Evolutionary conservation across 768 basidiomycete genomes (phyloP), one percentile per base, ranked within the genome.

Genomic region (Mrakia blollopis): DNA sequence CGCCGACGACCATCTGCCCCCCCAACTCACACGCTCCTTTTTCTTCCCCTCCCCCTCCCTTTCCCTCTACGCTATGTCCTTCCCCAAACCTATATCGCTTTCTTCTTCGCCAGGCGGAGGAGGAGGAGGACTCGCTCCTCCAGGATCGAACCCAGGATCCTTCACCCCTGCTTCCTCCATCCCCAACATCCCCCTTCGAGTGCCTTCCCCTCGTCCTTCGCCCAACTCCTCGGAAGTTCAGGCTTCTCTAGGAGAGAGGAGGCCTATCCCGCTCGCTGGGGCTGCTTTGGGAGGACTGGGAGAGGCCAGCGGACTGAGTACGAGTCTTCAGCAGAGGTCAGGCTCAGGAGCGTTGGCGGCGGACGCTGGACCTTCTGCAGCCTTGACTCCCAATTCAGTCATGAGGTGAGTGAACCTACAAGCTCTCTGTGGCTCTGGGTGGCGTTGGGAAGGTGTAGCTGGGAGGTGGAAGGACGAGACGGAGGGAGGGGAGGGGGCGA

Each of bases 101-200:
- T 39, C 65, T 18, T 68, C 65, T 23, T 68, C 65, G 25, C 65
- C 65, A 8, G 65, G 65, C 39, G 11, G 35, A 37, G 35, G 65
- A 14, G 35, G 65, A 14, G 35, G 35, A 39, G 39, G 35, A n/a
- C 65, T 68, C 35, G 65, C 65, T 35, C 65, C 65, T 41, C 25
- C 65, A 23, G 65, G 65, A 1, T 68, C 65, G 21, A 39, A 68
- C 37, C 65, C 65, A 68, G 65, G 37, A 1, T 68, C 65, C 18
- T 68, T 39, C 65, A 39, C 65, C 18, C 37, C 65, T 25, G 37
- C 65, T 2, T 68, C 65, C 21, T 50, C 47, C 16, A 68, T 68
- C 25, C 65, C 65, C 35, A 68, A 68, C 65, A 68, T 68, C 23
- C 65, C 65, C 23, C 35, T 68, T 21, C 65, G 65, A 35, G 65